Evolutionary conservation across 371 early-diverging fungal genomes (phyloP), one percentile per base, ranked within the genome.

Genomic region (Mucor mucedo): DNA sequence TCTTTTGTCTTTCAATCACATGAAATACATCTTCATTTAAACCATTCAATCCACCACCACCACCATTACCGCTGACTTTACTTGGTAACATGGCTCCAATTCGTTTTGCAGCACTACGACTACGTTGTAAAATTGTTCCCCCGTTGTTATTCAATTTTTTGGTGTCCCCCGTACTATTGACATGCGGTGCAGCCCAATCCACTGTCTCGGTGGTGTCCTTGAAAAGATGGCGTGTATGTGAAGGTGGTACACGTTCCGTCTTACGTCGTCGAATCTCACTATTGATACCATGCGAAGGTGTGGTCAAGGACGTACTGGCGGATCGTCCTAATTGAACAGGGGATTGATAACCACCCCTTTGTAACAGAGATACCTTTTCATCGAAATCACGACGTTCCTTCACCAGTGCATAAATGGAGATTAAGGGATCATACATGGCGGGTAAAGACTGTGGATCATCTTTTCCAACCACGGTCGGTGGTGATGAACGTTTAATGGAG

Each of bases 361-460:
- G 56, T 16, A 69, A n/a, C 47, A 69, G 40, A 0, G 38, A 13
- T 1, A 52, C 10, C 28, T 59, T 64, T 52, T 55, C 65, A 45
- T 78, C 79, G 21, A 68, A 60, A 30, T 77, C 74, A 56, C 72
- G 63, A n/a, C 72, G 0, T 38, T 96, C 96, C 50, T 84, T 83
- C 16, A 94, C 95, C 32, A 96, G 83, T 61, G 89, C 89, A 67
- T 96, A 96, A 27, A 96, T 92, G 62, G 92, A 93, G 10, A 94
- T 79, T 42, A 93, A 69, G 2, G 95, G 94, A 61, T 87, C 83
- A 14, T 78, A 80, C 72, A 78, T 76, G 38, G 75, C 78, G 10
- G 81, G 78, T 6, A 76, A 47, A 0, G 73, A 63, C 33, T 69
- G 71, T 29, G 78, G 78, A 50, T 80, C 78, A 41, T 76, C 77